Percentiles rank a stretch among this genome's conserved stretches.
Conservation (phyloP, 148 eudicot species). For the Rhododendron henanense region DNA sequence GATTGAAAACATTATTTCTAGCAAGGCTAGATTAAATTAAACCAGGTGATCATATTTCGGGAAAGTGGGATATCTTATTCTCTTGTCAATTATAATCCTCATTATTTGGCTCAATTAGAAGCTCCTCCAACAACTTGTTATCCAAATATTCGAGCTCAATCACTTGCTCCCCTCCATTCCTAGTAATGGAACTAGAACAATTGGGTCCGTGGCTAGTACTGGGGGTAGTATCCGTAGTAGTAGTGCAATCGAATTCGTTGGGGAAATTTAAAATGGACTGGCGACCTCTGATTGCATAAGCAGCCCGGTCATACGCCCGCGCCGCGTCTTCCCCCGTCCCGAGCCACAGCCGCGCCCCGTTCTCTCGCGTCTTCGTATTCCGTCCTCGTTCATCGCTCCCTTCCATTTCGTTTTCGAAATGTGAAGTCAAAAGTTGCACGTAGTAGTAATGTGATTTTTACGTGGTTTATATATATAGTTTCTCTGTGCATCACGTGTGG, state of each 20-base stretch:
- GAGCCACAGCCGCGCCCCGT: constrained; percentile 9
- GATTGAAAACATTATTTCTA: not conserved
- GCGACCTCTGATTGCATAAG: constrained; percentile 11
- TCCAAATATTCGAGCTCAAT: constrained; percentile 32
- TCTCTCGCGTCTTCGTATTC: not conserved
- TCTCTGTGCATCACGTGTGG: not conserved
- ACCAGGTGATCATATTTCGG: not conserved
- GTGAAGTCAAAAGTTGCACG: not conserved
- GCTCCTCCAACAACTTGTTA: constrained; percentile 32
- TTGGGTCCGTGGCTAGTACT: not conserved
- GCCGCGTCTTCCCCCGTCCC: constrained; percentile 20
- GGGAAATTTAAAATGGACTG: constrained; percentile 18
- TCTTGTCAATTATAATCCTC: not conserved
- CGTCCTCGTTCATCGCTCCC: not conserved
- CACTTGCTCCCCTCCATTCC: constrained; percentile 12
- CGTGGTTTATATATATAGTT: not conserved
- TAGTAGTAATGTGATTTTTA: not conserved
- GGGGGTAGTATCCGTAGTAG: not conserved
- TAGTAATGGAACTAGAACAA: not conserved
- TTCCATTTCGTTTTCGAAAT: not conserved
- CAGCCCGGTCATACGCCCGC: constrained; percentile 15
- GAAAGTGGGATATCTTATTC: not conserved
- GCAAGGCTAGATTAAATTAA: not conserved
- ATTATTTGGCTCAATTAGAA: constrained; percentile 3
- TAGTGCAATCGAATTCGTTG: not conserved